phyloP scores from a whole-genome alignment of 768 basidiomycete genomes.

The Dendrothele bispora region DNA sequence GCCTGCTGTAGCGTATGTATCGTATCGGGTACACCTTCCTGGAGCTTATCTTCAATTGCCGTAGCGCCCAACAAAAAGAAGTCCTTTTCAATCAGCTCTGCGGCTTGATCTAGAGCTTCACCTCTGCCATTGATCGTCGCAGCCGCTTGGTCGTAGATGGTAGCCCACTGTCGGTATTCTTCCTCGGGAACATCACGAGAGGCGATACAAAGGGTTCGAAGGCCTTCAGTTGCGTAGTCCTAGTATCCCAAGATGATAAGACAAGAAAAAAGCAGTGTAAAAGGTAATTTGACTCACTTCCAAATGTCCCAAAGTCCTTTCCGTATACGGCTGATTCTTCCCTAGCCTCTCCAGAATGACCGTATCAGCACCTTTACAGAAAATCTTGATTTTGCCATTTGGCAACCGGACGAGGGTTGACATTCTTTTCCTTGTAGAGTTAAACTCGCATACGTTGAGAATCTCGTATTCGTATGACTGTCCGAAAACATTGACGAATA shows the following conservation, averaged over 20 bases:
- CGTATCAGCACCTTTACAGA: slow-evolving; percentile 97
- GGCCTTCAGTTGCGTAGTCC: slow-evolving; percentile 97
- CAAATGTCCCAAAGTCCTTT: slow-evolving; percentile 85
- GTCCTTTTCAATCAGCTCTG: slow-evolving; percentile 95
- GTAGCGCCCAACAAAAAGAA: slow-evolving; percentile 93
- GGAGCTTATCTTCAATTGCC: slow-evolving; percentile 97
- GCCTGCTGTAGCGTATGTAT: slow-evolving; percentile 98
- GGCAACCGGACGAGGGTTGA: slow-evolving; percentile 89
- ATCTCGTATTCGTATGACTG: slow-evolving; percentile 80
- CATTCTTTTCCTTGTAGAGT: slow-evolving; percentile 97
- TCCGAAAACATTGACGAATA: slow-evolving; percentile 83
- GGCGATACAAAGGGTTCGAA: slow-evolving; percentile 95
- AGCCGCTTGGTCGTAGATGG: slow-evolving; percentile 89
- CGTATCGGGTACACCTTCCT: slow-evolving; percentile 97
- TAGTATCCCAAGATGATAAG: slow-evolving; percentile 31
- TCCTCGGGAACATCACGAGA: slow-evolving; percentile 89
- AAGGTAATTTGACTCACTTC: slow-evolving; percentile 53
- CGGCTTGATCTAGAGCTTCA: slow-evolving; percentile 91
- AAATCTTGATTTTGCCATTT: slow-evolving; percentile 90
- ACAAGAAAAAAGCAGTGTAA: slow-evolving; percentile 7
- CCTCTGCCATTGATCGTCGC: slow-evolving; percentile 94
- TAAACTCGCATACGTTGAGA: slow-evolving; percentile 98
- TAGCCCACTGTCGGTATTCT: slow-evolving; percentile 88
- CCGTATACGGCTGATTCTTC: slow-evolving; percentile 80
- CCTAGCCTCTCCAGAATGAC: slow-evolving; percentile 94